phyloP scores from a whole-genome alignment of 352 stramenopile species.

The Phytophthora rubi region DNA sequence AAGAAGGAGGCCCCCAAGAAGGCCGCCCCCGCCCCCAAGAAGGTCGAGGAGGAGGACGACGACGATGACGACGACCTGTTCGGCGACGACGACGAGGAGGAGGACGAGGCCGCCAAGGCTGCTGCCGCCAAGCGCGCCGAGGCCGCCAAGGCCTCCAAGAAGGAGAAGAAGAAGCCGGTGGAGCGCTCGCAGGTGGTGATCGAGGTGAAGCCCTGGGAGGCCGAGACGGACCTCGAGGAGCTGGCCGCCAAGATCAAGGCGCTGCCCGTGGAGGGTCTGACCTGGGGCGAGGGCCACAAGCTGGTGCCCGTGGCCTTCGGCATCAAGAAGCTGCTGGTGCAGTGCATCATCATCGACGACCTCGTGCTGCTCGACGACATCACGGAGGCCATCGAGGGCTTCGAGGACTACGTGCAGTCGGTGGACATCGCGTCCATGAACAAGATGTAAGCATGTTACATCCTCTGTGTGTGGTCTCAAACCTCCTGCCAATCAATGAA shows the following conservation, averaged over 20 bases:
- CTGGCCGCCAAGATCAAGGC: conserved; percentile 81
- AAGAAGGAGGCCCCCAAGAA: conserved; percentile 34
- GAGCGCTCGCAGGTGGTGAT: conserved; percentile 71
- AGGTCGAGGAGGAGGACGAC: conserved; percentile 38
- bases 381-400: conserved; percentile 77
- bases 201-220: conserved; percentile 82
- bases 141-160: conserved; percentile 59
- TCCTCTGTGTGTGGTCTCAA: neutral
- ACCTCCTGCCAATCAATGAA: neutral
- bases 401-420: conserved; percentile 87
- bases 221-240: conserved; percentile 76
- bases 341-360: conserved; percentile 82
- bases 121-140: conserved; percentile 63
- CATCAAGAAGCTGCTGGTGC: too few species aligned
- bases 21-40: conserved; percentile 32
- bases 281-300: conserved; percentile 69
- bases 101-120: conserved; percentile 61
- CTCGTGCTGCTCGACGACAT: conserved; percentile 84
- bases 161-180: conserved; percentile 70
- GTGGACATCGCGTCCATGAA: conserved; percentile 89
- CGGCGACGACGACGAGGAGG: conserved; percentile 65
- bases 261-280: conserved; percentile 70
- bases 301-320: too few species aligned
- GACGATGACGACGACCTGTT: conserved; percentile 69
- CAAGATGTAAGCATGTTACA: conserved; percentile 67